Percentiles rank a stretch among this genome's conserved stretches.
phyloP scores from a whole-genome alignment of 2,329 filamentous ascomycete genomes.

The Penicillium rolfsii region DNA sequence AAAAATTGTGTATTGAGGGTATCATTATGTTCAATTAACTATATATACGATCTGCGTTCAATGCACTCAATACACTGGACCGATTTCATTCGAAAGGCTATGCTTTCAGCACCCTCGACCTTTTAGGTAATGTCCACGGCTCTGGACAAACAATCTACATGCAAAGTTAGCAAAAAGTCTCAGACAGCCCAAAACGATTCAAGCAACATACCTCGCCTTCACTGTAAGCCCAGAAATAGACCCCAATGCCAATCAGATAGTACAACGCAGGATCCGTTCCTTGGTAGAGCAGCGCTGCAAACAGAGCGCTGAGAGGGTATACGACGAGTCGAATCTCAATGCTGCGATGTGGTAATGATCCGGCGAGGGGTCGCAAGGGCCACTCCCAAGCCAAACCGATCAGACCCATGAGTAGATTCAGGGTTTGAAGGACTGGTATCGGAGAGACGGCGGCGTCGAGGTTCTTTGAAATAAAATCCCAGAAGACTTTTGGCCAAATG shows the following conservation, averaged over 20 bases:
- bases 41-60: constrained; percentile 24
- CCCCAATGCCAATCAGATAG: constrained; percentile 79
- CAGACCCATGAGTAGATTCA: constrained; percentile 84
- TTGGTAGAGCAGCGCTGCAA: constrained; percentile 82
- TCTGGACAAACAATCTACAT: constrained; percentile 67
- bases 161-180: constrained; percentile 11
- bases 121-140: constrained; percentile 70
- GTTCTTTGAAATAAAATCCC: constrained; percentile 91
- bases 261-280: constrained; percentile 90
- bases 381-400: constrained; percentile 85
- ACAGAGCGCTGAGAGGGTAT: constrained; percentile 75
- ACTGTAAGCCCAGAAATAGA: constrained; percentile 97
- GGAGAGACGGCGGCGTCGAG: constrained; percentile 85
- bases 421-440: constrained; percentile 81
- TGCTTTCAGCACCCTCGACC: constrained; percentile 38
- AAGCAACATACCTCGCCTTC: constrained; percentile 81
- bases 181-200: background rate
- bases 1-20: background rate
- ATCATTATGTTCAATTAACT: constrained; percentile 8
- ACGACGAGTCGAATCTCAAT: constrained; percentile 83
- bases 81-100: constrained; percentile 22
- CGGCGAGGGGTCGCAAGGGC: constrained; percentile 78
- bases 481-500: constrained; percentile 99
- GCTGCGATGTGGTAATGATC: constrained; percentile 77
- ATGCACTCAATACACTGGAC: constrained; percentile 16